Base-by-base conservation (phyloP, 2,329 filamentous ascomycete species). In the Cladosporium sp. region DNA sequence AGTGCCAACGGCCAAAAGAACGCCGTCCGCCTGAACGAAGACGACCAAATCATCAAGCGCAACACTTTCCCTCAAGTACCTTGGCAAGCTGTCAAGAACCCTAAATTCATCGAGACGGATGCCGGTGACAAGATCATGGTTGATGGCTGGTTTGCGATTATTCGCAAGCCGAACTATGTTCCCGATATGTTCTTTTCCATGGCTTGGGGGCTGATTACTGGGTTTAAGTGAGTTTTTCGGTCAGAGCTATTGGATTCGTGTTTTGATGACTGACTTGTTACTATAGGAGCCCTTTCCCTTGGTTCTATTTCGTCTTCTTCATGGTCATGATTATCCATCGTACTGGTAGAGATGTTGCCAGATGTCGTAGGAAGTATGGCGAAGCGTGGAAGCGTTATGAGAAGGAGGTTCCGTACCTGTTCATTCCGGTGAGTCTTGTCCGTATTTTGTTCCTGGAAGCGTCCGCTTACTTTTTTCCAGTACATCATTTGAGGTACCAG, bases 1-100 rank as follows among this genome's bases (percentile, higher is more conserved):
- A 93, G 88, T 33, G 84, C 83, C 71, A 95, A 95, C 74, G 88
- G 83, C 63, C 90, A 95, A 71, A 95, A 95, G 80, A 95, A 95
- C 73, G 83, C 86, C 55, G 95, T 92, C 80, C 83, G 89, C 48
- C 81, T 85, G 56, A 78, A 82, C 70, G 88, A 94, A 71, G 82
- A 84, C 53, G 88, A 88, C 53, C 83, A 83, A 32, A 65, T 79
- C 46, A 70, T 85, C 48, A 74, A 82, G 66, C 86, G 90, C 60
- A 87, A 84, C 60, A 84, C 88, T 2, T 95, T 95, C 74, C 90
- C 91, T 5, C 87, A 92, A 68, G 78, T 95, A 13, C 89, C 88
- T 4, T 95, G 88, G 85, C 86, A 87, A 68, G 84, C 83, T 3
- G 69, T 95, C 52, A 72, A 88, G 59, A 91, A 95, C 70, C 89